Evolutionary conservation across 768 basidiomycete species (phyloP).

Genomic region (Leccinum pellstonianum): DNA sequence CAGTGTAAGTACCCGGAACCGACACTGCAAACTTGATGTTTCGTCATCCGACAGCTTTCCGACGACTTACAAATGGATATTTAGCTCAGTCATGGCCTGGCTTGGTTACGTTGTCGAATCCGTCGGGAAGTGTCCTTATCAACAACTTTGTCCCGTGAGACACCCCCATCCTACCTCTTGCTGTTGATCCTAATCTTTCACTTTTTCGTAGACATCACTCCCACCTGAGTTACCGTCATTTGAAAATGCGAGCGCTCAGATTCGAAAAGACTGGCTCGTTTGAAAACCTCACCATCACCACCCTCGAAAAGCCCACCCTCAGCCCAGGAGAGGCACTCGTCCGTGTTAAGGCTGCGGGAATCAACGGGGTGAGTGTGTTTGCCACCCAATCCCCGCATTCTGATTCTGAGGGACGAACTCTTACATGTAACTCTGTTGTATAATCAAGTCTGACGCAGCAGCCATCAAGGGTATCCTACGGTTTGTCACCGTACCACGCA

Average conservation of each 20-base stretch:
- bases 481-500: conserved; percentile 35
- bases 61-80: neutral
- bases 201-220: conserved; percentile 1
- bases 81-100: neutral
- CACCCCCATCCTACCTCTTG: neutral
- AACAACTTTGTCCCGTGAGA: conserved; percentile 7
- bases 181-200: neutral
- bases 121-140: neutral
- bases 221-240: neutral
- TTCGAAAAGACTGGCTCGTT: conserved; percentile 34
- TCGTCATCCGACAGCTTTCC: conserved; percentile 1
- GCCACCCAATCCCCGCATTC: neutral
- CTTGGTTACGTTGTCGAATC: neutral
- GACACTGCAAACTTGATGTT: conserved; percentile 9
- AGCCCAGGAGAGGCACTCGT: conserved; percentile 34
- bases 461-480: conserved; percentile 27
- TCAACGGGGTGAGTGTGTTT: conserved; percentile 31
- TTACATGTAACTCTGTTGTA: neutral
- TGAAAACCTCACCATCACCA: conserved; percentile 24
- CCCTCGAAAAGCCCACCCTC: conserved; percentile 27
- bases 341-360: conserved; percentile 33
- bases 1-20: neutral
- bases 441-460: conserved; percentile 31
- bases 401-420: neutral
- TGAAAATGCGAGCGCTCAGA: conserved; percentile 33